phyloP scores from a whole-genome alignment of 1,139 yeast species.

The Fermentozyma sake region DNA sequence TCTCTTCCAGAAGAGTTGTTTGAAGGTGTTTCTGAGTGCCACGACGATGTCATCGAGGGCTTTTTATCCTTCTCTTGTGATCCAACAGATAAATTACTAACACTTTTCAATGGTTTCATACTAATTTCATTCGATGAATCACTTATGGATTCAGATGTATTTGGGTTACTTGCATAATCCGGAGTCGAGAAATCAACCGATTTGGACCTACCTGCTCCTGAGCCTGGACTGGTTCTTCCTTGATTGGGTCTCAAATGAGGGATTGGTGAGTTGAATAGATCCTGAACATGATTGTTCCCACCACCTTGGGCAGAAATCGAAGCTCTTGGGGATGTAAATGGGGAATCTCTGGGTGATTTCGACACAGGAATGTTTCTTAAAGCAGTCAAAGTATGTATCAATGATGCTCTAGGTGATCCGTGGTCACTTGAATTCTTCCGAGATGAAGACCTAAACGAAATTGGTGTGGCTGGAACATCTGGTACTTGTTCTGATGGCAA shows the following conservation, averaged over 20 bases:
- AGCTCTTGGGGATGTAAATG: conserved; percentile 47
- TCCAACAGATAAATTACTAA: conserved; percentile 7
- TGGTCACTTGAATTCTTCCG: conserved; percentile 34
- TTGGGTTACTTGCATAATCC: no score
- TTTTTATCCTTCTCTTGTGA: conserved; percentile 7
- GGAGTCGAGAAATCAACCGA: no score
- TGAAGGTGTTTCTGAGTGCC: conserved; percentile 10
- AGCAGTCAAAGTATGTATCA: conserved; percentile 39
- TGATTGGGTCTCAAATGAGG: conserved; percentile 16
- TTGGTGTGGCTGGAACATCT: conserved; percentile 34
- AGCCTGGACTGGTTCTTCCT: conserved; percentile 4
- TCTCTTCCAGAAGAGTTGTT: conserved; percentile 8
- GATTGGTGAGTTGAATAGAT: conserved; percentile 16
- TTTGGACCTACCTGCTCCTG: conserved; percentile 1
- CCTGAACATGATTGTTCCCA: conserved; percentile 12
- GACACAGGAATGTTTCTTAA: conserved; percentile 37
- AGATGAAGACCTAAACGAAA: conserved; percentile 29
- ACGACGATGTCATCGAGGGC: conserved; percentile 11
- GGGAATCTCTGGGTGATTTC: conserved; percentile 39
- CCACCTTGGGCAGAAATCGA: conserved; percentile 32
- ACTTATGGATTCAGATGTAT: conserved; percentile 1
- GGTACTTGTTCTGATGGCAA: conserved; percentile 53
- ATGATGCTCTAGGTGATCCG: conserved; percentile 41
- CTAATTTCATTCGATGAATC: neutral
- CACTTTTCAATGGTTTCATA: conserved; percentile 2